Conservation (phyloP, 768 basidiomycete genomes). For the Tricholoma terreum region DNA sequence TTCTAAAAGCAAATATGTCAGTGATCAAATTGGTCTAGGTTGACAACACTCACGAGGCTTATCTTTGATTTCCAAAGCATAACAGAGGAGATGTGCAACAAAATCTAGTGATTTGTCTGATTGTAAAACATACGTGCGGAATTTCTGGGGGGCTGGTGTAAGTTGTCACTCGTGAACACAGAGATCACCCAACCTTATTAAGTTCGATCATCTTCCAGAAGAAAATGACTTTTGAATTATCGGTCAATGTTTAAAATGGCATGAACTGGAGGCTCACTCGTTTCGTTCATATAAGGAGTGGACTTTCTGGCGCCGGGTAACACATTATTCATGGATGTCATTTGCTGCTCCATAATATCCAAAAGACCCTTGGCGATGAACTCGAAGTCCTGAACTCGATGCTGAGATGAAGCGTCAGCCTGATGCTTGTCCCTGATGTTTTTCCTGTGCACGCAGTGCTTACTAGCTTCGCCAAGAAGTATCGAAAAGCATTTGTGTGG, state of each 20-base stretch:
- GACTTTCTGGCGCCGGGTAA: slow-evolving; percentile 86
- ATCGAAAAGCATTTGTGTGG: slow-evolving; percentile 85
- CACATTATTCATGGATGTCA: slow-evolving; percentile 66
- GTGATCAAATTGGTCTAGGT: not conserved
- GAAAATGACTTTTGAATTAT: slow-evolving; percentile 54
- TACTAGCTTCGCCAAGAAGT: slow-evolving; percentile 88
- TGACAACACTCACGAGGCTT: slow-evolving; percentile 67
- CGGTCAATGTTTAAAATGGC: not conserved
- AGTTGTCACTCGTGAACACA: not conserved
- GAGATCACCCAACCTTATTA: slow-evolving; percentile 66
- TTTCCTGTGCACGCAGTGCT: slow-evolving; percentile 21
- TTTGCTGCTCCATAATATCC: slow-evolving; percentile 70
- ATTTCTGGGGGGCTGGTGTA: slow-evolving; percentile 60
- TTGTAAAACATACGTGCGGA: slow-evolving; percentile 76
- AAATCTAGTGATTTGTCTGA: slow-evolving; percentile 78
- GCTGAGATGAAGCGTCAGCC: slow-evolving; percentile 42
- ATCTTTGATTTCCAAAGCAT: slow-evolving; percentile 87
- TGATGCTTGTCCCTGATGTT: not conserved
- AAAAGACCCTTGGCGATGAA: slow-evolving; percentile 77
- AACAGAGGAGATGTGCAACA: slow-evolving; percentile 74
- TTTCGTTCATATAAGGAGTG: slow-evolving; percentile 79
- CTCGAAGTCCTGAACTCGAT: slow-evolving; percentile 84
- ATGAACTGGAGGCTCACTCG: slow-evolving; percentile 50
- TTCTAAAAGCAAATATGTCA: slow-evolving; percentile 41
- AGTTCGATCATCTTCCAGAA: slow-evolving; percentile 92